Base-by-base conservation (phyloP, 2,329 filamentous ascomycete genomes). In the Cytospora paraplurivora region DNA sequence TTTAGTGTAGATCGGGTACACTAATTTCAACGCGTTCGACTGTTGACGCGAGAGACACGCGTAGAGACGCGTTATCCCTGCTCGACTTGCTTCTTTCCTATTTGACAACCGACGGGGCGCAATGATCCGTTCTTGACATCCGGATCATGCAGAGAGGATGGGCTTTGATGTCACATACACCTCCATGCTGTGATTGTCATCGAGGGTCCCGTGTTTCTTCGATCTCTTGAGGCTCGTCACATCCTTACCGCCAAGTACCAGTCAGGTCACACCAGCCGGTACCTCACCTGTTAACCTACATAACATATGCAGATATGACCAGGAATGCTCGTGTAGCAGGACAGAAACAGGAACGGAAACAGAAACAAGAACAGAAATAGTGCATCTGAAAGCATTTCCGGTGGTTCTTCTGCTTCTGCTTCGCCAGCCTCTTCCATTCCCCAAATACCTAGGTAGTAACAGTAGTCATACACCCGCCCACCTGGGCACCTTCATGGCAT, bases 21-120 rank as follows among this genome's bases (percentile, higher is more conserved):
- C 44, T n/a, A 11, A 32, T 8, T 27, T 19, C 1, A 27, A 57
- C 61, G 61, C 61, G 47, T 60, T 47, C 56, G 41, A 35, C 12
- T 12, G n/a, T 47, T n/a, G 58, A 63, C 67, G 68, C 65, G 66
- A 62, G 62, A 33, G 38, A 51, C 54, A 62, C 67, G 65, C 67
- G 65, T 68, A 67, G 68, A 66, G 67, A 67, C 66, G 65, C 67
- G 68, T n/a, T 59, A 47, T 19, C 44, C 44, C n/a, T 47, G 44
- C n/a, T 19, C 44, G 7, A 19, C 21, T 7, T 47, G n/a, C 44
- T 47, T 47, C 44, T 47, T 47, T 21, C 7, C n/a, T 19, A 47
- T 47, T 47, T 47, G 44, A 21, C 17, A 7, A 47, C 13, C 5
- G n/a, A 47, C 13, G 12, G n/a, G 17, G 10, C 6, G 8, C 6